Base-by-base conservation (phyloP, 129 eudicot species). In the Escallonia herrerae region DNA sequence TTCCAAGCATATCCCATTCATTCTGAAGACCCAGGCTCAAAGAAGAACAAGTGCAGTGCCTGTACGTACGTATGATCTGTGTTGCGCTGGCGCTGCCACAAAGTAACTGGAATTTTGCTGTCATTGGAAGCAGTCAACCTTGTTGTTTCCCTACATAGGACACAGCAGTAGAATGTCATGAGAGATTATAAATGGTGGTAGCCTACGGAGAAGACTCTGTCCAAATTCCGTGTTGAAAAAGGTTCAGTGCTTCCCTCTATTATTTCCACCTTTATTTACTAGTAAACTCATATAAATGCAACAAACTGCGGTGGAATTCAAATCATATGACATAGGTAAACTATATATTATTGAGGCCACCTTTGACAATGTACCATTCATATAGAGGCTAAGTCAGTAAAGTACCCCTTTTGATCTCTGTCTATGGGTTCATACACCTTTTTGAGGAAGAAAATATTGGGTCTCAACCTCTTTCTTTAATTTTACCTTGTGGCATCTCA, bases 361-460 rank as follows among this genome's bases (percentile, higher is more conserved):
- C 65, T 49, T 69, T 58, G 66, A 69, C 66, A 57, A 51, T 57
- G 39, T 48, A 48, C 50, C 5, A 47, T 5, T 12, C 42, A 68
- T 42, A 66, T 39, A 5, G 63, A 66, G 56, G 49, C 43, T 3
- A 66, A 52, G 49, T 51, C 49, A 58, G 10, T 15, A 22, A 22
- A 22, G 33, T 22, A 22, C 0, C 49, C 33, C 37, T 43, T 9
- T 10, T 58, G 37, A 8, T 33, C 3, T 58, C 38, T n/a, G n/a
- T 67, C 59, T 8, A 43, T 67, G 54, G 8, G 15, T 67, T 67
- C 72, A 67, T 57, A 67, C 72, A 4, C 8, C 72, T 67, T 67
- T 67, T 10, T 8, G 41, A 48, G 63, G 14, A 60, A 33, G 47
- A 45, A 53, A 53, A 53, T 53, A 7, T 49, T 49, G 5, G 58